Evolutionary conservation across 2,329 filamentous ascomycete genomes (phyloP).

Genomic region (Chrysoporthe austroafricana): DNA sequence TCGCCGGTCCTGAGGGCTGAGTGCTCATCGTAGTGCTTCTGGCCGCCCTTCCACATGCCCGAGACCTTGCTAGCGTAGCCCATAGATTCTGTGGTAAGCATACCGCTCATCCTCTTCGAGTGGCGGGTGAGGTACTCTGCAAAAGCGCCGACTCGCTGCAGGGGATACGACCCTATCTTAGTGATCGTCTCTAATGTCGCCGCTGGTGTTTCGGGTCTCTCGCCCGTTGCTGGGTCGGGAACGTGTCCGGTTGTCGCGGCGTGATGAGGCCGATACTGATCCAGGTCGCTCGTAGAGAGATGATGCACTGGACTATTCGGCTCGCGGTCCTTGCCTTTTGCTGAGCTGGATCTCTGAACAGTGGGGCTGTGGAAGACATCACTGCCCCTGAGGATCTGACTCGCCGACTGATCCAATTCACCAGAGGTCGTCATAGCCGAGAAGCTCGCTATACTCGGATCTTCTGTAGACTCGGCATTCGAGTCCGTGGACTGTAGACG

Average conservation of each 20-base stretch:
- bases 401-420: conserved; percentile 80
- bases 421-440: conserved; percentile 72
- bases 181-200: conserved; percentile 57
- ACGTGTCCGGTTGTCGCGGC: conserved; percentile 47
- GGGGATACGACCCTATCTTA: conserved; percentile 72
- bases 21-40: conserved; percentile 80
- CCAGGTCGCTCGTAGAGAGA: neutral
- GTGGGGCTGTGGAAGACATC: conserved; percentile 86
- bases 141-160: conserved; percentile 82
- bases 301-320: conserved; percentile 18
- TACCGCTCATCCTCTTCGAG: conserved; percentile 78
- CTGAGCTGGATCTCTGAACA: conserved; percentile 56
- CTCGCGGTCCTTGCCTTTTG: conserved; percentile 33
- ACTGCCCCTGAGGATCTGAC: conserved; percentile 85
- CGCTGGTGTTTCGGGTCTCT: conserved; percentile 37
- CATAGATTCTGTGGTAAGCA: conserved; percentile 90
- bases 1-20: conserved; percentile 57
- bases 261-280: conserved; percentile 34
- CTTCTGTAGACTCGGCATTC: conserved; percentile 73
- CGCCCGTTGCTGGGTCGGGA: conserved; percentile 36
- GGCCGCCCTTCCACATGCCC: conserved; percentile 92
- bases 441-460: conserved; percentile 61
- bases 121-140: conserved; percentile 81
- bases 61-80: conserved; percentile 96
- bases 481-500: conserved; percentile 71